phyloP scores from a whole-genome alignment of 805 yeast species.

The Zygosaccharomyces bisporus region DNA sequence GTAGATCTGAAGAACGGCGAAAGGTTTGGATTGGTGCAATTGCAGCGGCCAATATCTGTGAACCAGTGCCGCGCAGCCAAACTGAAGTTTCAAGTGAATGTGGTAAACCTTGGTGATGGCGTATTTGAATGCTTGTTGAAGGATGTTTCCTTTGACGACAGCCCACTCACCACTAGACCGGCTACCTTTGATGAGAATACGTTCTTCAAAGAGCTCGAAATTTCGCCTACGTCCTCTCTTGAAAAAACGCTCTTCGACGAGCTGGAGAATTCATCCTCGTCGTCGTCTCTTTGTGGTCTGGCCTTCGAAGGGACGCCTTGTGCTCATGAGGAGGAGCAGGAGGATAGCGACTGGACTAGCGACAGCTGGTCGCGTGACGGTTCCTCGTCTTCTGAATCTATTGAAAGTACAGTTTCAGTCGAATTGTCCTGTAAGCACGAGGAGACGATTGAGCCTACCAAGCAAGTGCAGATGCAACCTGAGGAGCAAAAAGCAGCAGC shows the following conservation, averaged over 20 bases:
- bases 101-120: conserved; percentile 11
- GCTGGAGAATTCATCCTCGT: conserved; percentile 5
- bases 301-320: conserved; percentile 8
- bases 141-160: conserved; percentile 20
- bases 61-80: conserved; percentile 24
- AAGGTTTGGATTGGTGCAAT: conserved; percentile 22
- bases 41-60: conserved; percentile 15
- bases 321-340: conserved; percentile 3
- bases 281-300: conserved; percentile 16
- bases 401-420: neutral
- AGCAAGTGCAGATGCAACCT: neutral
- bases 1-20: conserved; percentile 30
- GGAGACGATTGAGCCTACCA: neutral
- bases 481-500: neutral
- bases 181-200: conserved; percentile 7
- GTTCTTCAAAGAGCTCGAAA: neutral
- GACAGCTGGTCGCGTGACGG: neutral
- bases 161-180: conserved; percentile 20
- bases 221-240: conserved; percentile 9
- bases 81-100: conserved; percentile 21
- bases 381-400: conserved; percentile 1
- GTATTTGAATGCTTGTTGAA: conserved; percentile 16
- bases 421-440: neutral
- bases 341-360: too few species aligned
- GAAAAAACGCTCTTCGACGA: neutral